A percentile compares a stretch with the other conserved stretches of the same genome.
Conservation (phyloP, 176 grass and related monocot genomes). For the Puya raimondii region DNA sequence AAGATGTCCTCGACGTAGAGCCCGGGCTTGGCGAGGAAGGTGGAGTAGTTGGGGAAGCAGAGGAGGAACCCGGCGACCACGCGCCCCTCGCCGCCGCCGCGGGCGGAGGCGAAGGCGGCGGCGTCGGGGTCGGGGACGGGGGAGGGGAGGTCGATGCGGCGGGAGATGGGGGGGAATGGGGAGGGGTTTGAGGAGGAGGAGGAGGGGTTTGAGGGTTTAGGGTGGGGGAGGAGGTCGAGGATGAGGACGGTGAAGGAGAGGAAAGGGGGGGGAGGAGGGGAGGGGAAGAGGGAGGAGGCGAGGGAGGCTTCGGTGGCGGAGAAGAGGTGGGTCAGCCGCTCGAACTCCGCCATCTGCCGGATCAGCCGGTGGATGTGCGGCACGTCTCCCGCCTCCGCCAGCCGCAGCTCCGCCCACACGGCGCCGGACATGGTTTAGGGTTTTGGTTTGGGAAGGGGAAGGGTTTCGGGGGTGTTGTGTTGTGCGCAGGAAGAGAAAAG, state of each 20-base stretch:
- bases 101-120: conserved; percentile 34
- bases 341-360: conserved; percentile 85
- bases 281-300: conserved; percentile 47
- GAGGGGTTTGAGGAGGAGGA: background rate
- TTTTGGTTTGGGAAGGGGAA: background rate
- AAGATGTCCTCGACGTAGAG: conserved; percentile 63
- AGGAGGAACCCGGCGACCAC: conserved; percentile 48
- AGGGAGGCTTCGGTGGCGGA: conserved; percentile 39
- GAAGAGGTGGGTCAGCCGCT: conserved; percentile 82
- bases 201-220: background rate
- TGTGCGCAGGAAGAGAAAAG: too few relatives aligned
- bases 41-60: conserved; percentile 69
- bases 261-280: conserved; percentile 35
- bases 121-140: conserved; percentile 37
- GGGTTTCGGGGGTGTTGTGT: background rate
- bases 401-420: conserved; percentile 70
- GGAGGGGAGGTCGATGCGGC: conserved; percentile 31
- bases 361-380: conserved; percentile 72
- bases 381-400: conserved; percentile 53
- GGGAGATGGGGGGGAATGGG: conserved; percentile 22
- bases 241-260: conserved; percentile 56
- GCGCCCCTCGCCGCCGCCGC: conserved; percentile 9
- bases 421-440: conserved; percentile 38
- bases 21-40: conserved; percentile 59
- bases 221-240: conserved; percentile 39